Percentiles rank a stretch among this genome's conserved stretches.
These are phyloP conservation scores for Casuarina equisetifolia DNA, from an alignment of 306 rosid genomes.

Conservation along the genomic window DNA sequence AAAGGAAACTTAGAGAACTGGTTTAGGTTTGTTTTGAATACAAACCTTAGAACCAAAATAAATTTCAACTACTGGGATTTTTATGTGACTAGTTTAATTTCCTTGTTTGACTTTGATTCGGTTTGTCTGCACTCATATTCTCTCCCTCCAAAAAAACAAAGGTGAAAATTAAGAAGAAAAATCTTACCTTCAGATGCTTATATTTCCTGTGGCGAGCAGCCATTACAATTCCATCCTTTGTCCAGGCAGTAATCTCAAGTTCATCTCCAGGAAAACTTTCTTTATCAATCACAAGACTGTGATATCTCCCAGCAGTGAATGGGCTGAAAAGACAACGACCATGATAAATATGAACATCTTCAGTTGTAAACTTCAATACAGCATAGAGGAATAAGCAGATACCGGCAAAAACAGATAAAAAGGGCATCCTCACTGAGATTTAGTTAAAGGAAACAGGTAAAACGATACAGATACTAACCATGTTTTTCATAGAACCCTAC, in stretches of 20 bases:
- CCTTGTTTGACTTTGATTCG: background rate
- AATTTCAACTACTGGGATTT: too few relatives aligned
- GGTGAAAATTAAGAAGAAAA: constrained; percentile 7
- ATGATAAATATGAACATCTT: background rate
- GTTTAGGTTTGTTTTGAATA: background rate
- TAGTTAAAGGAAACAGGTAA: background rate
- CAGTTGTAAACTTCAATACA: background rate
- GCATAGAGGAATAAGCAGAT: background rate
- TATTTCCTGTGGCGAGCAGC: constrained; percentile 90
- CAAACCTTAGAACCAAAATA: too few relatives aligned
- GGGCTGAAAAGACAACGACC: constrained; percentile 54
- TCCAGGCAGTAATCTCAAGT: constrained; percentile 90
- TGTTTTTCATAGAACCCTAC: background rate
- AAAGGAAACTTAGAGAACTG: background rate
- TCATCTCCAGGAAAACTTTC: constrained; percentile 83
- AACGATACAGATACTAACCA: background rate
- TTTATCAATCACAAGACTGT: constrained; percentile 90
- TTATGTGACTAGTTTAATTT: background rate
- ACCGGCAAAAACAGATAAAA: background rate
- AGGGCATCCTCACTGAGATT: background rate
- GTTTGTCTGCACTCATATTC: background rate
- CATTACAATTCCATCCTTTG: constrained; percentile 94
- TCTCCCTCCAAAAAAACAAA: background rate
- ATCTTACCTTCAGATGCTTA: constrained; percentile 67
- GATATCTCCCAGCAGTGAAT: constrained; percentile 89